Conservation (phyloP, 768 basidiomycete species). For the Auriscalpium orientale region DNA sequence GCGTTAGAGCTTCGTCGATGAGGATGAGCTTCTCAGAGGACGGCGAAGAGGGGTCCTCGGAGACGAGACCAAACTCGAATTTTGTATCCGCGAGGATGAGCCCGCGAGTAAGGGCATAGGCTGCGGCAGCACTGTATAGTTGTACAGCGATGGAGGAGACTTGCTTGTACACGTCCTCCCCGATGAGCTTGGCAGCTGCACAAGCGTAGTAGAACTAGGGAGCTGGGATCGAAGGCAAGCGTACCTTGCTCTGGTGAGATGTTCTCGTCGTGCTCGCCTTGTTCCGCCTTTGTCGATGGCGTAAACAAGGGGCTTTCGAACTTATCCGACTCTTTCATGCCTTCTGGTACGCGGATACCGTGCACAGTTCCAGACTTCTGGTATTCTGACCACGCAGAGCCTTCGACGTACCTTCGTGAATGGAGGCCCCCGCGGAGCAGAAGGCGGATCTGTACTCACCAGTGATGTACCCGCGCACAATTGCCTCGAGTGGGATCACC, state of each 20-base stretch:
- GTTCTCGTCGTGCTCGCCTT: slow-evolving; percentile 93
- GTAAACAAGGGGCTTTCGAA: slow-evolving; percentile 84
- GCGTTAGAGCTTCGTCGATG: slow-evolving; percentile 94
- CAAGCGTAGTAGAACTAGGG: neutral
- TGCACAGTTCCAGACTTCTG: slow-evolving; percentile 83
- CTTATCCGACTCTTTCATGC: slow-evolving; percentile 79
- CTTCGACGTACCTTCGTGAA: slow-evolving; percentile 31
- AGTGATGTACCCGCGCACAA: slow-evolving; percentile 95
- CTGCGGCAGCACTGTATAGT: slow-evolving; percentile 69
- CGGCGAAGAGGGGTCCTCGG: slow-evolving; percentile 15
- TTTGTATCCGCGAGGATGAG: slow-evolving; percentile 97
- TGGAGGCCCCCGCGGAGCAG: neutral
- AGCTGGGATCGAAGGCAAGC: slow-evolving; percentile 11
- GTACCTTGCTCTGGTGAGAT: slow-evolving; percentile 93
- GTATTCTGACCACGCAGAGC: slow-evolving; percentile 95
- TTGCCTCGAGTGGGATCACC: slow-evolving; percentile 88
- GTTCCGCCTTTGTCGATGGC: slow-evolving; percentile 94
- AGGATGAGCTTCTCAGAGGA: slow-evolving; percentile 55
- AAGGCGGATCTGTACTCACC: slow-evolving; percentile 36
- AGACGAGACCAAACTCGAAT: slow-evolving; percentile 90
- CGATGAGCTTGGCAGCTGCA: slow-evolving; percentile 59
- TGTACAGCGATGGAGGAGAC: slow-evolving; percentile 55
- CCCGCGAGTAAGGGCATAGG: slow-evolving; percentile 63
- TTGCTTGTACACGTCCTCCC: slow-evolving; percentile 50
- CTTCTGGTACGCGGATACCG: slow-evolving; percentile 67